Evolutionary conservation across 2,329 filamentous ascomycete genomes (phyloP).

Genomic region (Ampelomyces quisqualis): DNA sequence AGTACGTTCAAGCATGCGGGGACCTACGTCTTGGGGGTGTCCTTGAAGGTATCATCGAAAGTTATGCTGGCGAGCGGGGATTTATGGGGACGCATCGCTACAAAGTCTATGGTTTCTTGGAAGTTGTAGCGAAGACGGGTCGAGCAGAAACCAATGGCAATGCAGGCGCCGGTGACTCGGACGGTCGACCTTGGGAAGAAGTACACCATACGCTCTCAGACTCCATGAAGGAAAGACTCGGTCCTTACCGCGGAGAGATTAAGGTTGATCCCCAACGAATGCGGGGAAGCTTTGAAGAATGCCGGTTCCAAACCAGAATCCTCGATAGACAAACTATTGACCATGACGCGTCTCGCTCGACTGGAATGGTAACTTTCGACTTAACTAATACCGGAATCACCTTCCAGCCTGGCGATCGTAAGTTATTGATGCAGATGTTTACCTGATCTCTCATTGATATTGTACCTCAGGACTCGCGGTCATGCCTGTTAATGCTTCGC

Average conservation of each 20-base stretch:
- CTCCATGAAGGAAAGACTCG: conserved; percentile 55
- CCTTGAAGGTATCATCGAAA: conserved; percentile 56
- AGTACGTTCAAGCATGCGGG: conserved; percentile 53
- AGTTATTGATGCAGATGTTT: no score
- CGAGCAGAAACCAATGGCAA: conserved; percentile 56
- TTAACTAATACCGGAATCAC: conserved; percentile 56
- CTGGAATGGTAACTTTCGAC: conserved; percentile 54
- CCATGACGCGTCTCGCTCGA: conserved; percentile 48
- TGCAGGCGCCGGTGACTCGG: conserved; percentile 49
- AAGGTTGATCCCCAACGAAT: conserved; percentile 55
- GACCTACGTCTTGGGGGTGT: conserved; percentile 55
- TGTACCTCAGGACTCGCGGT: conserved; percentile 55
- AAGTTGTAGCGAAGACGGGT: conserved; percentile 56
- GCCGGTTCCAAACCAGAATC: conserved; percentile 52
- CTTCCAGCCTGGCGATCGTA: conserved; percentile 53
- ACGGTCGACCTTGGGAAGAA: conserved; percentile 53
- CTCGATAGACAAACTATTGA: conserved; percentile 50
- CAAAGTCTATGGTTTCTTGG: conserved; percentile 58
- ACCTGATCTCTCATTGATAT: no score
- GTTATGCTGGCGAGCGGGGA: conserved; percentile 56
- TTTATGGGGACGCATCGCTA: conserved; percentile 59
- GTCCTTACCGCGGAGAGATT: conserved; percentile 52
- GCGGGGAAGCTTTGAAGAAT: conserved; percentile 57
- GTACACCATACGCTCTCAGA: conserved; percentile 55
- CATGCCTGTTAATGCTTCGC: conserved; percentile 57